Evolutionary conservation across 73 alveolate genomes (phyloP), one percentile per base, ranked within the genome.

Genomic region (Uronychia binucleata): DNA sequence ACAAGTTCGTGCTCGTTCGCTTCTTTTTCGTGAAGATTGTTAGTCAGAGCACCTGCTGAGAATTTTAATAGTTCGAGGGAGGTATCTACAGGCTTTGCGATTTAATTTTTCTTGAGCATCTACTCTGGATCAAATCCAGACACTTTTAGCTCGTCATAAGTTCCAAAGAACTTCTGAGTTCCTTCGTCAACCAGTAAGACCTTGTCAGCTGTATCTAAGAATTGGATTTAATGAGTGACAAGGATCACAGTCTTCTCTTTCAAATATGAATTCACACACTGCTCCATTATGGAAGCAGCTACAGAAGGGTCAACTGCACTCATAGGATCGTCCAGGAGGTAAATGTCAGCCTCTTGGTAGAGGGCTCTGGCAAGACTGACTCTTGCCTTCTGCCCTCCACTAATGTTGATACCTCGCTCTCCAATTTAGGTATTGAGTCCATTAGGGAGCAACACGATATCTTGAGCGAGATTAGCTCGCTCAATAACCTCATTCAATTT

Each of bases 331-430:
- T 95, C 99, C 26, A 94, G 90, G 31, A 95, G 86, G 32, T 89
- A 85, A n/a, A 95, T 84, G 78, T 95, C 98, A 58, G 96, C 94
- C 31, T 88, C 88, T 14, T 98, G 90, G 86, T 97, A 97, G 33
- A 97, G 92, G 29, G 98, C 97, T 77, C 99, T 92, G 33, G 99
- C 99, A 28, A 97, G 81, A 26, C 97, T 76, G n/a, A 97, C 88
- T 89, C 99, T 96, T 5, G 97, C 96, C 89, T 95, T 97, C 91
- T 97, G 97, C 0, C n/a, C n/a, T n/a, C n/a, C n/a, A 33, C 97
- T 86, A 28, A 97, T 46, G 80, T 89, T 91, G 29, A 87, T 91
- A 29, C 99, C 99, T 74, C 95, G 88, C 79, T 97, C 99, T 30
- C 99, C 99, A 0, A 97, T 88, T 83, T 89, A 83, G 0, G 99